Evolutionary conservation across 1,139 yeast species (phyloP), one percentile per base, ranked within the genome.

Genomic region (Debaryomyces fabryi): DNA sequence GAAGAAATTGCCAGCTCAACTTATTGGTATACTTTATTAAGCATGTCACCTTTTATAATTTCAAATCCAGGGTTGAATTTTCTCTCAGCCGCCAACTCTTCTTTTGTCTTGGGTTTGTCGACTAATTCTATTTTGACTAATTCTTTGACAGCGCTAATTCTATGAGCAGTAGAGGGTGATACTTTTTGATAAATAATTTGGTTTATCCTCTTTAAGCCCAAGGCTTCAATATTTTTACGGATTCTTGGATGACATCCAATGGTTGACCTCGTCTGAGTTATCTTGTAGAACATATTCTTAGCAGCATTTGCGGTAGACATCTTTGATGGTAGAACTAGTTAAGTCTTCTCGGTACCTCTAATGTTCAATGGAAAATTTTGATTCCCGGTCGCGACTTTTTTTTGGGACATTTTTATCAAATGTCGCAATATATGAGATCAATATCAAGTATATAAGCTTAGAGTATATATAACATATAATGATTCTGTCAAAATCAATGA

Each of bases 51-150:
- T 43, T 61, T 59, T 7, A 56, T 46, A 24, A 68, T 52, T 32
- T 59, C 60, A 56, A 81, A 86, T 0, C 96, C 96, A 10, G 89
- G 83, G 44, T 78, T 78, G 47, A 78, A 75, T 63, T 81, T 85
- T 68, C 92, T 79, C 39, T 73, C 74, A n/a, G 60, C 62, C 48
- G 85, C 74, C 62, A 84, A 73, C 58, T 86, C 74, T n/a, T 67
- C 64, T 44, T 72, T 76, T 1, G 82, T 66, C 58, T 81, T 67
- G 23, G 66, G 68, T 34, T 75, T 69, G 41, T 84, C 84, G 7
- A 87, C 85, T 39, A 91, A 73, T 58, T 91, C 95, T 27, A 93
- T 95, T 49, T 81, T 81, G n/a, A 93, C 93, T 49, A 93, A 74
- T 66, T 93, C 98, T 67, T 93, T 93, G 48, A 93, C 89, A 51